Conservation (phyloP, 306 rosid genomes). For the Senna siamea region DNA sequence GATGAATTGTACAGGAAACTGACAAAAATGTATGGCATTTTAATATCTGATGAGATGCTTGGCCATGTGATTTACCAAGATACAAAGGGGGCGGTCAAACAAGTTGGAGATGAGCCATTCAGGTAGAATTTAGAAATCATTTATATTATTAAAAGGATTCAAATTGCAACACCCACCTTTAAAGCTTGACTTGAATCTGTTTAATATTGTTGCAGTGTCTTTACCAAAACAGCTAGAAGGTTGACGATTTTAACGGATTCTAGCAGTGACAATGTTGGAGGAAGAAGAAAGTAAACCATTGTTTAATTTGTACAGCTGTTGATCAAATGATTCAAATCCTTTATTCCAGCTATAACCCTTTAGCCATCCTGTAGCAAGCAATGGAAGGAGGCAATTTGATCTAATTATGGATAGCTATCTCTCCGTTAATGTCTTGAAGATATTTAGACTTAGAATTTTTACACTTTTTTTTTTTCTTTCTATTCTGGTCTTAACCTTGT, state of each 20-base stretch:
- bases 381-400: conserved; percentile 41
- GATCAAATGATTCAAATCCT: conserved; percentile 41
- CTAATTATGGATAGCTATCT: conserved; percentile 35
- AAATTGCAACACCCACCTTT: neutral
- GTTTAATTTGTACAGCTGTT: conserved; percentile 66
- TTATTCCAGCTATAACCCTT: conserved; percentile 22
- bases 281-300: conserved; percentile 39
- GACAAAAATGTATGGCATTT: conserved; percentile 76
- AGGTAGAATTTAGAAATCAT: conserved; percentile 41
- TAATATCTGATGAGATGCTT: conserved; percentile 59
- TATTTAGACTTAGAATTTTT: conserved; percentile 35
- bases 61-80: conserved; percentile 70
- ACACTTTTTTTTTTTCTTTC: conserved; percentile 2
- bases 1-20: conserved; percentile 65
- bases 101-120: conserved; percentile 80
- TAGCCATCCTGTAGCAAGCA: conserved; percentile 33
- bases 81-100: conserved; percentile 65
- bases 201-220: conserved; percentile 64
- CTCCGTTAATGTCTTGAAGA: conserved; percentile 27
- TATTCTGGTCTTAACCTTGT: neutral
- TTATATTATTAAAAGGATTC: neutral
- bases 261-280: conserved; percentile 68
- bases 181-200: conserved; percentile 19
- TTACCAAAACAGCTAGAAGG: conserved; percentile 73
- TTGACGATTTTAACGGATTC: conserved; percentile 84